Conservation (phyloP, 1,139 yeast genomes). For the Candida albicans region DNA sequence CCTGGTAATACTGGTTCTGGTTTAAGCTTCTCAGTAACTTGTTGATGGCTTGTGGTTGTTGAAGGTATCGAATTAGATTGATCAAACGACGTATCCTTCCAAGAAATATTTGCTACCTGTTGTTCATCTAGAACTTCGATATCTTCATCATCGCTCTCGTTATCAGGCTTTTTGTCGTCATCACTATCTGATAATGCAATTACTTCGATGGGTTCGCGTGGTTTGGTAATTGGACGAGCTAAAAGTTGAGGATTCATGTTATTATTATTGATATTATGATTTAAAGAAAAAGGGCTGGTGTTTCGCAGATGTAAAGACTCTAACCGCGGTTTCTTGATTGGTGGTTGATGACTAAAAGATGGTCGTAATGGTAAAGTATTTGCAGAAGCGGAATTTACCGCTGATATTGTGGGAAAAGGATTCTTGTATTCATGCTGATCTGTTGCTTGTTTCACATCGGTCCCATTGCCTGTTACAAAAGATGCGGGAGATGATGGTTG, state of each 20-base stretch:
- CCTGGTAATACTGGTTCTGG: slow-evolving; percentile 1
- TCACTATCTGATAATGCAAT: slow-evolving; percentile 1
- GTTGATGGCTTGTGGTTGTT: neutral
- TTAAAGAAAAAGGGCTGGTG: neutral
- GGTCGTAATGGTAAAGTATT: too few relatives aligned
- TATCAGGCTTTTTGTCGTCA: neutral
- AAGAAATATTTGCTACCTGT: slow-evolving; percentile 25
- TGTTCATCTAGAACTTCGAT: slow-evolving; percentile 26
- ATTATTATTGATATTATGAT: neutral
- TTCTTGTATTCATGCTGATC: too few relatives aligned
- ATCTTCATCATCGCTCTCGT: slow-evolving; percentile 16
- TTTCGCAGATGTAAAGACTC: slow-evolving; percentile 8
- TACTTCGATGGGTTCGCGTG: neutral
- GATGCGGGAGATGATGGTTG: too few relatives aligned
- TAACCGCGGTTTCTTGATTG: slow-evolving; percentile 9
- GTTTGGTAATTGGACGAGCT: neutral
- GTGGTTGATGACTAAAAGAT: neutral
- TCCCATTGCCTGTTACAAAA: too few relatives aligned
- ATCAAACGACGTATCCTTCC: slow-evolving; percentile 24
- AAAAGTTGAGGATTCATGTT: neutral
- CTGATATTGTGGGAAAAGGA: too few relatives aligned
- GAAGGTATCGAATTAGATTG: neutral
- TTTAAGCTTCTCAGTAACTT: neutral
- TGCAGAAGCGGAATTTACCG: too few relatives aligned
- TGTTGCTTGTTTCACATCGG: too few relatives aligned